Evolutionary conservation across 2,329 filamentous ascomycete genomes (phyloP).

Genomic region (Didymosphaeria variabile): DNA sequence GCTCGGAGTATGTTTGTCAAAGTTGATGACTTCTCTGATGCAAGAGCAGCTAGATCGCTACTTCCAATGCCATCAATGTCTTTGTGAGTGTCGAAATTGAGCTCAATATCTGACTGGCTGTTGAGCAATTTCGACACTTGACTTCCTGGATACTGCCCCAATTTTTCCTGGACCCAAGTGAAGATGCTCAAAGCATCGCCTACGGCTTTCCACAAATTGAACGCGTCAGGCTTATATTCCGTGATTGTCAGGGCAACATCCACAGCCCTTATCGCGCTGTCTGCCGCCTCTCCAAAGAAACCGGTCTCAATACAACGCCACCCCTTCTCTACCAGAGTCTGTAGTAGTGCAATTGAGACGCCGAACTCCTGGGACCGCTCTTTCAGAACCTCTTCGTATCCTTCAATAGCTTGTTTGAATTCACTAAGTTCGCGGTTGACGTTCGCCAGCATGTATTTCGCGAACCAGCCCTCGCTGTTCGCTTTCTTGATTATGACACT

Average conservation of each 20-base stretch:
- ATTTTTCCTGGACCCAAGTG: constrained; percentile 75
- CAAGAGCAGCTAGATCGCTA: constrained; percentile 41
- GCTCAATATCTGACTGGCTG: constrained; percentile 57
- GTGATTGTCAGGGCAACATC: constrained; percentile 71
- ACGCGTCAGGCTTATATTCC: constrained; percentile 71
- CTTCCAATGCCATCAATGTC: constrained; percentile 73
- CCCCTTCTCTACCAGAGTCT: constrained; percentile 85
- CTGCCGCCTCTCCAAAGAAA: constrained; percentile 82
- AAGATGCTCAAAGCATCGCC: constrained; percentile 90
- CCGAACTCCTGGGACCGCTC: constrained; percentile 80
- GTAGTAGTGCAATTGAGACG: constrained; percentile 85
- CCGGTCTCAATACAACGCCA: constrained; percentile 81
- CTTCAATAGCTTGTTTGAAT: constrained; percentile 80
- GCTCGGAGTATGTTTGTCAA: constrained; percentile 71
- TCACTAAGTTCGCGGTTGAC: constrained; percentile 92
- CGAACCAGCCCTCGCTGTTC: constrained; percentile 86
- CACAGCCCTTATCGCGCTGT: constrained; percentile 75
- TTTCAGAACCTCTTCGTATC: constrained; percentile 78
- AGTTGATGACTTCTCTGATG: constrained; percentile 22
- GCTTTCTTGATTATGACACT: constrained; percentile 62
- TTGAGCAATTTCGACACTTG: constrained; percentile 68
- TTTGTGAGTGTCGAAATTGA: constrained; percentile 66
- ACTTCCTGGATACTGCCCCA: constrained; percentile 68
- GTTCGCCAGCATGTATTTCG: constrained; percentile 95
- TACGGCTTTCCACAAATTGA: constrained; percentile 95